Conservation (phyloP, 305 asterid species). For the Fraxinus xanthoxyloides region DNA sequence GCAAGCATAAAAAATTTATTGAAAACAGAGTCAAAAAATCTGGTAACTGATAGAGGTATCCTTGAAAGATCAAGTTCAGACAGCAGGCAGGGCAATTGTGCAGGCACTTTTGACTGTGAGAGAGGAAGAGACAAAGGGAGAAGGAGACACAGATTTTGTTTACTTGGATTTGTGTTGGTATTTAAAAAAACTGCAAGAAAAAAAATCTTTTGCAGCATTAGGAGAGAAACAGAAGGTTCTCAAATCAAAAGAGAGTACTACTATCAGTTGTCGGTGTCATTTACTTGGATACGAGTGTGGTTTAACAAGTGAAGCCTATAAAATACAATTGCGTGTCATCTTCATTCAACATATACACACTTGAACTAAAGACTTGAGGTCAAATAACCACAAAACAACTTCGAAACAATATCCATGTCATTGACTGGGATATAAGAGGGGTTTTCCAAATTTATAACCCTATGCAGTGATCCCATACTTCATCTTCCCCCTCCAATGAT, state of each 20-base stretch:
- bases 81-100: not conserved
- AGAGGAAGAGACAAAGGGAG: not conserved
- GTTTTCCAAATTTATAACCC: not conserved
- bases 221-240: not conserved
- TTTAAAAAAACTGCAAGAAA: not conserved
- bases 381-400: slow-evolving; percentile 1
- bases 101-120: not conserved
- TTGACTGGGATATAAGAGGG: not conserved
- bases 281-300: not conserved
- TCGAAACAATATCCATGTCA: not conserved
- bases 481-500: not conserved
- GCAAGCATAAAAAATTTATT: not conserved
- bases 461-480: not conserved
- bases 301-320: not conserved
- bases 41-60: not conserved
- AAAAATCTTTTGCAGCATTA: not conserved
- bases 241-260: not conserved
- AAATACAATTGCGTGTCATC: not conserved
- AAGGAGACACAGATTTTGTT: not conserved
- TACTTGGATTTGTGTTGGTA: not conserved
- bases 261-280: not conserved
- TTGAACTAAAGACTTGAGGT: not conserved
- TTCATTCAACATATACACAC: not conserved
- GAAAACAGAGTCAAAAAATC: not conserved
- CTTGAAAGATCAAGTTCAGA: not conserved